Evolutionary conservation across 148 eudicot genomes (phyloP), one percentile per base, ranked within the genome.

Genomic region (Rhododendron williamsianum): DNA sequence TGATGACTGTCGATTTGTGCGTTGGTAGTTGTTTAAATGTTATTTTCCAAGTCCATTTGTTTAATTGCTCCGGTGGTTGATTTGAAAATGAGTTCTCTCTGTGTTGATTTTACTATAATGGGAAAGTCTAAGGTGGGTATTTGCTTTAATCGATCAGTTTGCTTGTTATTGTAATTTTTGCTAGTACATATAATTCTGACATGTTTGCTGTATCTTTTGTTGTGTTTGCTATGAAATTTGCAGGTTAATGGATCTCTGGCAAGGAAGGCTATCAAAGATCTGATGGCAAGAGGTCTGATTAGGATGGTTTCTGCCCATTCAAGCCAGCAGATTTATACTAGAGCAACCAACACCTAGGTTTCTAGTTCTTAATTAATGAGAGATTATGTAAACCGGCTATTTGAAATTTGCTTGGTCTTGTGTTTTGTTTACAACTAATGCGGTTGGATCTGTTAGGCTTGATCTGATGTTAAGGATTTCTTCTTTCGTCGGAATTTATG

Each of bases 191-290:
- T 8, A 8, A 38, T 33, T 36, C 83, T 58, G 16, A 33, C 23
- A 5, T 19, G 18, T 58, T 7, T 10, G 48, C 10, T 3, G 3
- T 4, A 18, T 16, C n/a, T 12, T 80, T 16, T 15, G 36, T 0
- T 52, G 10, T 10, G 18, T 35, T 54, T 54, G 18, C 25, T 36
- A n/a, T 19, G 6, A 56, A 81, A 81, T 21, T 60, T 77, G 81
- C 89, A 93, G 94, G 87, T 93, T 43, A 91, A 93, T 65, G 94
- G 94, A 71, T 92, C 93, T 36, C 89, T 92, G 38, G 92, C 94
- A 7, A 87, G 93, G 90, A 91, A 88, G 88, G 93, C 92, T 41
- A 92, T 92, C 25, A 91, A 87, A 45, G 93, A 92, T 33, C 90
- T 92, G 7, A 87, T 90, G 91, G 73, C 86, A 6, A 88, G 91